Conservation (phyloP, 2,329 filamentous ascomycete species). For the Phaeosphaeriaceae sp. region DNA sequence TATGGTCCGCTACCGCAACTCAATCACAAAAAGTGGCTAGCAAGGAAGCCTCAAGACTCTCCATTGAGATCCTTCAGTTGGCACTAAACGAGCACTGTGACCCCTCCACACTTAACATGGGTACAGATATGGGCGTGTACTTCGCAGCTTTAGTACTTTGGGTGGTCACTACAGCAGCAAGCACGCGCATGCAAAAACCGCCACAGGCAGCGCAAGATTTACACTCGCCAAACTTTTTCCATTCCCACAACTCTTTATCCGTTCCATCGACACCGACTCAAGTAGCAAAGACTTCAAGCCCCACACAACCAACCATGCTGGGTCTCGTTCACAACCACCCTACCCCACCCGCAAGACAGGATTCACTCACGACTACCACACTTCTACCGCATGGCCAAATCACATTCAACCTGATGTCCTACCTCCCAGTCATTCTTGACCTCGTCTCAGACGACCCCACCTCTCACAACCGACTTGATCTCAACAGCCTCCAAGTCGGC, state of each 20-base stretch:
- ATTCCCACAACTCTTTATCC: slow-evolving; percentile 9
- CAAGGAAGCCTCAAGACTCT: slow-evolving; percentile 34
- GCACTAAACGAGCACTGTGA: slow-evolving; percentile 27
- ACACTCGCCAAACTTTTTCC: slow-evolving; percentile 6
- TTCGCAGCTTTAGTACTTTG: slow-evolving; percentile 45
- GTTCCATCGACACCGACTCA: slow-evolving; percentile 8
- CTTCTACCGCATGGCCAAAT: slow-evolving; percentile 21
- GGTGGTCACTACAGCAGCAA: slow-evolving; percentile 39
- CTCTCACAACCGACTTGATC: slow-evolving; percentile 24
- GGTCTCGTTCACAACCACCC: slow-evolving; percentile 18
- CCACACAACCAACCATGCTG: slow-evolving; percentile 14
- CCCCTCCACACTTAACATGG: slow-evolving; percentile 27
- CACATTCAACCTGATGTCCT: slow-evolving; percentile 31
- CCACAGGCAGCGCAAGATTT: slow-evolving; percentile 12
- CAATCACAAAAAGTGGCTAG: slow-evolving; percentile 17
- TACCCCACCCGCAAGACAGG: slow-evolving; percentile 20
- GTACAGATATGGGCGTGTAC: slow-evolving; percentile 45
- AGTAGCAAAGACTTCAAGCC: not conserved
- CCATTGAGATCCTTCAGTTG: slow-evolving; percentile 35
- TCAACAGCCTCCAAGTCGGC: slow-evolving; percentile 35
- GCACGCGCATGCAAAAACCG: slow-evolving; percentile 18
- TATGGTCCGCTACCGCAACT: slow-evolving; percentile 26
- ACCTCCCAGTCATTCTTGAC: slow-evolving; percentile 31
- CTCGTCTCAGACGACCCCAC: slow-evolving; percentile 19
- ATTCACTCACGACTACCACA: slow-evolving; percentile 12